Conservation (phyloP, 2,329 filamentous ascomycete genomes). For the Penicillium polonicum region DNA sequence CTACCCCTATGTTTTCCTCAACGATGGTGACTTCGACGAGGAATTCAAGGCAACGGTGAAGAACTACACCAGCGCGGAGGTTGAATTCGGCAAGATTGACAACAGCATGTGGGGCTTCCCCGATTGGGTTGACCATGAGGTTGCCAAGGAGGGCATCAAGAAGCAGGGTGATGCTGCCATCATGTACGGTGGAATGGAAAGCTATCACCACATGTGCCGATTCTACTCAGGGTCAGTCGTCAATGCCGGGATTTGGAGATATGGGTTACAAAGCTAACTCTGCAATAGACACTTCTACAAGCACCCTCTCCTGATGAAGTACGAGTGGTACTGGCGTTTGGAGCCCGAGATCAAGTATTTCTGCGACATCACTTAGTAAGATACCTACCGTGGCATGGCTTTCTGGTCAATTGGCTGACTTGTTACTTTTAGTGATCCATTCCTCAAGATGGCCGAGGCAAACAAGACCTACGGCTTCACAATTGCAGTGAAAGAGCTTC, state of each 20-base stretch:
- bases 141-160: slow-evolving; percentile 91
- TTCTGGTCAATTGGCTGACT: slow-evolving; percentile 4
- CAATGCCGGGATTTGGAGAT: background rate
- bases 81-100: slow-evolving; percentile 94
- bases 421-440: slow-evolving; percentile 68
- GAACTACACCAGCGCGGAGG: slow-evolving; percentile 82
- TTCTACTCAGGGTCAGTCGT: slow-evolving; percentile 88
- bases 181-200: slow-evolving; percentile 99
- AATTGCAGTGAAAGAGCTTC: slow-evolving; percentile 96
- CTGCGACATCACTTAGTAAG: slow-evolving; percentile 97
- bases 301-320: slow-evolving; percentile 89
- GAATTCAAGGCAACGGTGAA: slow-evolving; percentile 83
- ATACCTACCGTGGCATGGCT: background rate
- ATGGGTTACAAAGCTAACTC: slow-evolving; percentile 17
- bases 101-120: slow-evolving; percentile 93
- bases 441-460: slow-evolving; percentile 85
- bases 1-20: slow-evolving; percentile 97
- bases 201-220: slow-evolving; percentile 98
- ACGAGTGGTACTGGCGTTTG: slow-evolving; percentile 99
- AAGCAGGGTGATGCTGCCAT: slow-evolving; percentile 96
- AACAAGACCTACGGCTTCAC: slow-evolving; percentile 99
- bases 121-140: slow-evolving; percentile 91
- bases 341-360: slow-evolving; percentile 99
- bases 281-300: slow-evolving; percentile 83
- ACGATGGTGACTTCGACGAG: slow-evolving; percentile 95